Base-by-base conservation (phyloP, 176 grass and related monocot species). In the Carex kokanica region DNA sequence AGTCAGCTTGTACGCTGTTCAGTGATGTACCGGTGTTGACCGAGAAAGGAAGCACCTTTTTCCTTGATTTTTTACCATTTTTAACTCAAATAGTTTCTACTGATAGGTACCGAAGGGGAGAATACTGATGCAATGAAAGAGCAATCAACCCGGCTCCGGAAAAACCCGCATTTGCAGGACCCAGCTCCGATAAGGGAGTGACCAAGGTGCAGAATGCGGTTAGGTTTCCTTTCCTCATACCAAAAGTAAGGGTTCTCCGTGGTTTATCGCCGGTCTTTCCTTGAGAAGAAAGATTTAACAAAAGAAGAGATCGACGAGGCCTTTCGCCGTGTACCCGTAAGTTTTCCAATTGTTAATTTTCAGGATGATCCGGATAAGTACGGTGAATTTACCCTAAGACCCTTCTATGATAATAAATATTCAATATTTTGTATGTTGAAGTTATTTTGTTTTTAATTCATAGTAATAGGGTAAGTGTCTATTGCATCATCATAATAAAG, bases 251-350 rank as follows among this genome's bases (percentile, higher is more conserved):
- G 89, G 72, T 60, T 87, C 92, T 73, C 92, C 6, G 86, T 93
- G 7, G 71, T 83, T 65, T 82, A 95, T 74, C 94, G 92, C 73
- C 91, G 91, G 2, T 90, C 90, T 45, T 95, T 98, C 83, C 80
- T 98, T 31, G 95, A 98, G 74, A 93, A 93, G 82, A 98, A 98
- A 79, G 92, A 91, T 18, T 81, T 95, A 15, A 93, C 89, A 5
- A 91, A 87, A 56, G 90, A 94, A 41, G 95, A 98, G 85, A 91
- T 98, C 34, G 90, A 94, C 32, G 95, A 98, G 75, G 92, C 95
- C 61, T 98, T 98, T 82, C 84, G 90, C 4, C 89, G 87, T 78
- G 90, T 94, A 51, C 90, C 95, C 61, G 95, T 98, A 91, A 84
- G 81, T 79, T 25, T 24, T 54, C 60, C 40, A 17, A 41, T 60